Conservation (phyloP, 2,329 filamentous ascomycete species). For the Macrophomina pseudophaseolina region DNA sequence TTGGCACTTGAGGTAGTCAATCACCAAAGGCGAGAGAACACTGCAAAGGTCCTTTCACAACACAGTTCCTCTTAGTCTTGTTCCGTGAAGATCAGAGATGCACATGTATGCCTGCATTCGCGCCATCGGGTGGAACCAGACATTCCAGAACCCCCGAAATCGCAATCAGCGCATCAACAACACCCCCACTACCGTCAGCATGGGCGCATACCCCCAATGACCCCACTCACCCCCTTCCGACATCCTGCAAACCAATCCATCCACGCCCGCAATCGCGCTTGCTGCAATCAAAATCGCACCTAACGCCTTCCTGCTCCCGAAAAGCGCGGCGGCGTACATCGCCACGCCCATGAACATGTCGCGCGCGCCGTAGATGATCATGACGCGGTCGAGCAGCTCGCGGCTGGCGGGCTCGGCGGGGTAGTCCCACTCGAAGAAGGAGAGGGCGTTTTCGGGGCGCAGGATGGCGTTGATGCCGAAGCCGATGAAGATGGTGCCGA, state of each 20-base stretch:
- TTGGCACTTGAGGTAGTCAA: too few relatives aligned
- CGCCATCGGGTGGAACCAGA: too few relatives aligned
- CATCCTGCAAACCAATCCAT: slow-evolving; percentile 51
- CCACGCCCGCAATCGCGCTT: slow-evolving; percentile 50
- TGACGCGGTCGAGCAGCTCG: slow-evolving; percentile 50
- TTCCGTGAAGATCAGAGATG: too few relatives aligned
- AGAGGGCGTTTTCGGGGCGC: slow-evolving; percentile 41
- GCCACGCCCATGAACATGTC: slow-evolving; percentile 57
- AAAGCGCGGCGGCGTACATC: slow-evolving; percentile 44
- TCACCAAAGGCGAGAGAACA: too few relatives aligned
- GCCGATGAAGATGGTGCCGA: slow-evolving; percentile 38
- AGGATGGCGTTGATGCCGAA: slow-evolving; percentile 51
- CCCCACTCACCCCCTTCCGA: slow-evolving; percentile 52
- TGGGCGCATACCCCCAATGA: slow-evolving; percentile 57
- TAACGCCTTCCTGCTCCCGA: slow-evolving; percentile 47
- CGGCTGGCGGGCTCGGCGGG: slow-evolving; percentile 42
- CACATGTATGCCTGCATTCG: too few relatives aligned
- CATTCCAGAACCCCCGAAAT: too few relatives aligned
- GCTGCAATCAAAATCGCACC: slow-evolving; percentile 52
- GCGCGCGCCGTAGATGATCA: slow-evolving; percentile 55
- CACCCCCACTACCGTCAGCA: slow-evolving; percentile 44
- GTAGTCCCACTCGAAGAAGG: slow-evolving; percentile 45
- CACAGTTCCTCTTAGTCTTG: too few relatives aligned
- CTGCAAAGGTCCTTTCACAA: too few relatives aligned
- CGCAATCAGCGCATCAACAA: slow-evolving; percentile 24